These are phyloP conservation scores for Exidia glandulosa DNA, from an alignment of 768 basidiomycete species.

Conservation along the genomic window DNA sequence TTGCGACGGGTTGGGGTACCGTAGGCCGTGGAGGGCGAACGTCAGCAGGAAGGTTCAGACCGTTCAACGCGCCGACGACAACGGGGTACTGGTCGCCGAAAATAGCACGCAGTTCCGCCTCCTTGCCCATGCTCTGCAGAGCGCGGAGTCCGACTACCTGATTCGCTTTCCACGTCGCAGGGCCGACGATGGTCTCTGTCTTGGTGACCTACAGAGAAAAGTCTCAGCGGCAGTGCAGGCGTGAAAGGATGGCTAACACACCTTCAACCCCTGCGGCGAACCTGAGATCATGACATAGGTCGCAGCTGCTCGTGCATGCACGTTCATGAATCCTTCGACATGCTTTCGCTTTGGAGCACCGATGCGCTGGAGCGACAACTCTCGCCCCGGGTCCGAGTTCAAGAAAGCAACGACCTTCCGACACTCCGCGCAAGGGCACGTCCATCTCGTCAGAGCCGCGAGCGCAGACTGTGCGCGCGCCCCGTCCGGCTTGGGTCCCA, in stretches of 20 bases:
- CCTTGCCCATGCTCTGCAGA: not conserved
- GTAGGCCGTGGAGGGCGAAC: not conserved
- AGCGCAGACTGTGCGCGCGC: not conserved
- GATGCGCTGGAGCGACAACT: not conserved
- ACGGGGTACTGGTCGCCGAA: not conserved
- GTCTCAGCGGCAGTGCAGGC: not conserved
- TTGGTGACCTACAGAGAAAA: not conserved
- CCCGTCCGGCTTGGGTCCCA: not conserved
- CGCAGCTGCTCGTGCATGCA: not conserved
- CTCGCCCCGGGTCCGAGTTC: not conserved
- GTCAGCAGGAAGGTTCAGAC: not conserved
- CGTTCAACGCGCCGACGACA: not conserved
- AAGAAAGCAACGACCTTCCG: not conserved
- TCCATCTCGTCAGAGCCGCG: not conserved
- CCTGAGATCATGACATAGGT: not conserved
- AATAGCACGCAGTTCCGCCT: not conserved
- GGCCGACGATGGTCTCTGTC: not conserved
- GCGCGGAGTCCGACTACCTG: not conserved
- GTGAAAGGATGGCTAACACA: not conserved
- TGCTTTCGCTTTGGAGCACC: not conserved
- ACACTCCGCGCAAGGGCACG: not conserved
- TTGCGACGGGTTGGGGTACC: not conserved
- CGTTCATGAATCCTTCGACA: not conserved
- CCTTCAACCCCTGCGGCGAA: not conserved
- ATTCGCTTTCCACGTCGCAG: not conserved